Evolutionary conservation across 345 rosid species (phyloP).

Genomic region (Gossypium sturtianum): DNA sequence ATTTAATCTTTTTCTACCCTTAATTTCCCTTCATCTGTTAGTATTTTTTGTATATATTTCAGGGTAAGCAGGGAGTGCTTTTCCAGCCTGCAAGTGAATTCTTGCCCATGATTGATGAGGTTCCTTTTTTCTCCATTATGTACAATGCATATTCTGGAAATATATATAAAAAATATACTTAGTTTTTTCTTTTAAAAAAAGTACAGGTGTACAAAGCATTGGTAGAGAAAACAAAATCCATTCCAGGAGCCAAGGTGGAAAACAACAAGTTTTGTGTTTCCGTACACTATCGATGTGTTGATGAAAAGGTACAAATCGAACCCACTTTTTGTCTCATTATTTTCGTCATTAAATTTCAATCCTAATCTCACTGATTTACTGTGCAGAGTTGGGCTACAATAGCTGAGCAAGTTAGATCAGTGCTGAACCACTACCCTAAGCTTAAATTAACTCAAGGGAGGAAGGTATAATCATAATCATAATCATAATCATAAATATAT

Average conservation of each 20-base stretch:
- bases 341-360: not conserved
- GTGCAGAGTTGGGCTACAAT: slow-evolving; percentile 61
- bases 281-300: slow-evolving; percentile 89
- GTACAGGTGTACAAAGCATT: slow-evolving; percentile 45
- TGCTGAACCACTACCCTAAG: slow-evolving; percentile 57
- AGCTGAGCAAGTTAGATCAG: slow-evolving; percentile 56
- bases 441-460: slow-evolving; percentile 71
- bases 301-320: slow-evolving; percentile 55
- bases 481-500: no score
- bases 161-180: no score
- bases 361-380: not conserved
- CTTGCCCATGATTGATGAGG: slow-evolving; percentile 86
- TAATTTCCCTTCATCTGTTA: not conserved
- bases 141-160: not conserved
- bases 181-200: no score
- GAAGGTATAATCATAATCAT: slow-evolving; percentile 32
- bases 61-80: slow-evolving; percentile 44
- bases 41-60: not conserved
- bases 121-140: slow-evolving; percentile 12
- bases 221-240: slow-evolving; percentile 58
- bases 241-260: slow-evolving; percentile 77
- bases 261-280: slow-evolving; percentile 92
- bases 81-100: slow-evolving; percentile 85
- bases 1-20: not conserved
- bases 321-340: not conserved